phyloP scores from a whole-genome alignment of 169 alveolate species.

The Eimeria praecox region DNA sequence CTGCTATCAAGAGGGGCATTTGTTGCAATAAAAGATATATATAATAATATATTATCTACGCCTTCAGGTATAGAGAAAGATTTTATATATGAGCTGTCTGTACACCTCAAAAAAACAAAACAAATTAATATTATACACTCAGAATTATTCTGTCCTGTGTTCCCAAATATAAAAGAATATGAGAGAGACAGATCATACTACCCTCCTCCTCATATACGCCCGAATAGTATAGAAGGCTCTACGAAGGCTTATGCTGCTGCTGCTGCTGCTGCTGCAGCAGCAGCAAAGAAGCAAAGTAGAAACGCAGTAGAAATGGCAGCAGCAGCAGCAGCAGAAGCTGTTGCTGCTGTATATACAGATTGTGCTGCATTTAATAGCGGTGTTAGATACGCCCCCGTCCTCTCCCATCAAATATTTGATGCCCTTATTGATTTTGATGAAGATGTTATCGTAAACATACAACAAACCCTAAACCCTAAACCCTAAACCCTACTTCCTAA shows the following conservation, averaged over 20 bases:
- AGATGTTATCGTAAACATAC: not conserved
- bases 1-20: conserved; percentile 29
- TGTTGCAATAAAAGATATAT: not conserved
- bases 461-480: not conserved
- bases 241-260: too few species aligned
- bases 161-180: conserved; percentile 20
- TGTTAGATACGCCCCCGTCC: conserved; percentile 63
- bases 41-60: conserved; percentile 7
- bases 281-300: not conserved
- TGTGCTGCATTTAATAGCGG: conserved; percentile 69
- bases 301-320: not conserved
- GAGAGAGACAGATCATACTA: conserved; percentile 26
- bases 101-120: conserved; percentile 26
- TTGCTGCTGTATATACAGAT: not conserved
- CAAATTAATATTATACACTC: conserved; percentile 63
- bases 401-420: conserved; percentile 74
- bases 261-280: conserved; percentile 14
- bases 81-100: conserved; percentile 54
- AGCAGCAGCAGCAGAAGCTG: conserved; percentile 17
- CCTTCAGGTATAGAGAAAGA: conserved; percentile 11
- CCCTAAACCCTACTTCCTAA: too few species aligned
- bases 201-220: conserved; percentile 54
- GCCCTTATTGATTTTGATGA: conserved; percentile 56
- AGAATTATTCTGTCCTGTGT: conserved; percentile 32
- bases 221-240: not conserved